phyloP scores from a whole-genome alignment of 768 basidiomycete species.

The Suillus discolor region DNA sequence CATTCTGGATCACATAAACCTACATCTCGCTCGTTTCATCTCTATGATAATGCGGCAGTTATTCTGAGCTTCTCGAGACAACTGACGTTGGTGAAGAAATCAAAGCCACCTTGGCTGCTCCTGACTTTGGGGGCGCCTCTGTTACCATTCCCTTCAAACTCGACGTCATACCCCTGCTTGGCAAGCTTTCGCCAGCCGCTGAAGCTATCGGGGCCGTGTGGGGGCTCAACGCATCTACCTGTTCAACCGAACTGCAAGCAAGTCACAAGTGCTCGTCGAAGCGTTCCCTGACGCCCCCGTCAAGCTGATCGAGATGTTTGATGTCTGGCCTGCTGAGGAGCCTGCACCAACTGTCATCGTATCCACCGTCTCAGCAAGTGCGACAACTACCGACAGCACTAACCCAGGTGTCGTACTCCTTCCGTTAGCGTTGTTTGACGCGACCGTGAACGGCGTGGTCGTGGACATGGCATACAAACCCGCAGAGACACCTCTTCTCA shows the following conservation, averaged over 20 bases:
- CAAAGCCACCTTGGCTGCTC: conserved; percentile 57
- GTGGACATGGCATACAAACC: conserved; percentile 97
- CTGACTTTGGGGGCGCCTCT: conserved; percentile 91
- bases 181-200: conserved; percentile 79
- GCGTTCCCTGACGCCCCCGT: conserved; percentile 71
- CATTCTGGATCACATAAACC: too few relatives aligned
- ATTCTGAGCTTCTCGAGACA: conserved; percentile 67
- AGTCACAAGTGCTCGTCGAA: conserved; percentile 67
- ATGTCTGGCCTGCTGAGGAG: conserved; percentile 46
- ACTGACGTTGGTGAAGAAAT: conserved; percentile 64
- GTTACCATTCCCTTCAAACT: conserved; percentile 97
- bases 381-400: conserved; percentile 46
- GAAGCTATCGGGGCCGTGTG: conserved; percentile 88
- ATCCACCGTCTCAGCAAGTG: conserved; percentile 82
- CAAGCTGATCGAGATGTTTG: conserved; percentile 59
- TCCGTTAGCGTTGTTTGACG: conserved; percentile 56
- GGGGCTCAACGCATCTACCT: conserved; percentile 76
- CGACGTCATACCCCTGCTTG: conserved; percentile 82
- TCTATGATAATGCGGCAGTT: neutral
- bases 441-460: conserved; percentile 68
- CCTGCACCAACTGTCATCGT: conserved; percentile 73
- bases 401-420: conserved; percentile 45
- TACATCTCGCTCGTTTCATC: too few relatives aligned
- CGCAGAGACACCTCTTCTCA: conserved; percentile 77
- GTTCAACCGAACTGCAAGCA: conserved; percentile 80